Conservation (phyloP, 148 eudicot genomes). For the Heliosperma pusillum region DNA sequence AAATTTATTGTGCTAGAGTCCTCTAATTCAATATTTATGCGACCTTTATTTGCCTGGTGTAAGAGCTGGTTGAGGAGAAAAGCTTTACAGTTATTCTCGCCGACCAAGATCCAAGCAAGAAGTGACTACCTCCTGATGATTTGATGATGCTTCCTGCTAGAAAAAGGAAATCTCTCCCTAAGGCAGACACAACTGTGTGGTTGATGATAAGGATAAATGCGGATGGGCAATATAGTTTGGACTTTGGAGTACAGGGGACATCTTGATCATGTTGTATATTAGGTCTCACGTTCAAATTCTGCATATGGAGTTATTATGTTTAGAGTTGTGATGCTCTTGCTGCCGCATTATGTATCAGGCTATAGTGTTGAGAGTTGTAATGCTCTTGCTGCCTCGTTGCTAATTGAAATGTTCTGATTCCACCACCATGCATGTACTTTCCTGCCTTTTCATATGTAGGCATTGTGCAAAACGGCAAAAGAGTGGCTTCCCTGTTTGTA, state of each 20-base stretch:
- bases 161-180: too few species aligned
- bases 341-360: too few species aligned
- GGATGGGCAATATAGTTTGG: background rate
- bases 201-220: background rate
- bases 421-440: too few species aligned
- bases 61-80: background rate
- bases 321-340: too few species aligned
- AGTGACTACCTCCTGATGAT: background rate
- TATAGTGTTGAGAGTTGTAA: too few species aligned
- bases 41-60: background rate
- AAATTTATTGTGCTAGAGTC: background rate
- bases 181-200: background rate
- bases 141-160: background rate
- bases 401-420: too few species aligned
- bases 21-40: background rate
- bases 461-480: too few species aligned
- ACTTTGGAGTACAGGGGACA: background rate
- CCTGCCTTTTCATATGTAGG: too few species aligned
- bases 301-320: too few species aligned
- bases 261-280: background rate
- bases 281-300: too few species aligned
- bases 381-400: too few species aligned
- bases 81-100: background rate
- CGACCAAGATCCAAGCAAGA: background rate
- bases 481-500: too few species aligned